Conservation (phyloP, 2,329 filamentous ascomycete genomes). For the Aspergillus arachidicola region DNA sequence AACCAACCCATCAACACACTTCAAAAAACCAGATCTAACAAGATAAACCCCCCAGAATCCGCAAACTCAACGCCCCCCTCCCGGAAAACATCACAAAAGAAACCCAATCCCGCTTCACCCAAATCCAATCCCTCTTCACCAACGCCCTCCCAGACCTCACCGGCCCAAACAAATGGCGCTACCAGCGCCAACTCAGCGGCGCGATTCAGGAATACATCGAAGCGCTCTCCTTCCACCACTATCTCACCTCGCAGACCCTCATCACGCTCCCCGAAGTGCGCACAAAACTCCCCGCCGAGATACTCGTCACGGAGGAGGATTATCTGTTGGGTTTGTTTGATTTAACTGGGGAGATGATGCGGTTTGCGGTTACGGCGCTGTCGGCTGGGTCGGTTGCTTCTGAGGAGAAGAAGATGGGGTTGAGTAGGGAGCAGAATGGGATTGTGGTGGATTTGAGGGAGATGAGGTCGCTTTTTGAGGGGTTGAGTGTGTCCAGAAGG, state of each 20-base stretch:
- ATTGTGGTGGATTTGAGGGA: conserved; percentile 81
- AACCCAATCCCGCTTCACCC: conserved; percentile 67
- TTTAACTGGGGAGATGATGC: conserved; percentile 94
- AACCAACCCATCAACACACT: not conserved
- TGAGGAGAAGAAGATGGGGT: conserved; percentile 16
- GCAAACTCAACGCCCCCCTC: conserved; percentile 50
- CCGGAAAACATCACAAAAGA: conserved; percentile 71
- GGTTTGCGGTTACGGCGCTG: conserved; percentile 87
- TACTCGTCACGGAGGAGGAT: conserved; percentile 76
- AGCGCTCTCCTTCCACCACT: conserved; percentile 84
- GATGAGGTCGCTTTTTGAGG: conserved; percentile 75
- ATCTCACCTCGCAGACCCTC: conserved; percentile 75
- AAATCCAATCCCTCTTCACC: conserved; percentile 70
- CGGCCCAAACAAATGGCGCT: conserved; percentile 79
- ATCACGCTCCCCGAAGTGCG: conserved; percentile 68
- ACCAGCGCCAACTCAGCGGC: conserved; percentile 72
- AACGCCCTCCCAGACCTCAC: conserved; percentile 72
- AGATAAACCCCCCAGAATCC: conserved; percentile 34
- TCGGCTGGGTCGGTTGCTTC: conserved; percentile 62
- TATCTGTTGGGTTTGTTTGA: conserved; percentile 92
- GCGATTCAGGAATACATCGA: conserved; percentile 95
- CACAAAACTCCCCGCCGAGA: conserved; percentile 46
- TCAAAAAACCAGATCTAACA: not conserved
- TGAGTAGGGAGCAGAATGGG: conserved; percentile 50
- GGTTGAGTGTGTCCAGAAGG: conserved; percentile 60